Evolutionary conservation across 495 filamentous ascomycete species (phyloP).

Genomic region (Neurospora sp.): DNA sequence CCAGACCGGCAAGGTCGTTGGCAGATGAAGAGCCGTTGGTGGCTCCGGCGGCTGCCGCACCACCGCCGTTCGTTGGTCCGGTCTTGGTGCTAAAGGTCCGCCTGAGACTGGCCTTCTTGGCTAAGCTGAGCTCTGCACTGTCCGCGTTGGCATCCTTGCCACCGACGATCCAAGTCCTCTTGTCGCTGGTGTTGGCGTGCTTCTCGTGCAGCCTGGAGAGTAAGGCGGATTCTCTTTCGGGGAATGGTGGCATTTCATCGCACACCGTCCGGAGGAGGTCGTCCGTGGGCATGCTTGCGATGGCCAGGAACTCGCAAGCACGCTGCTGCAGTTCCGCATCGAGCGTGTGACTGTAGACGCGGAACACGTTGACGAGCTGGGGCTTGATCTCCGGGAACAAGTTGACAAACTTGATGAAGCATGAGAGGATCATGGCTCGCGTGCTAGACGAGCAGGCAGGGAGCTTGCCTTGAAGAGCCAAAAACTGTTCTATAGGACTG

Average conservation of each 20-base stretch:
- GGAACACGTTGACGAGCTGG: slow-evolving; percentile 82
- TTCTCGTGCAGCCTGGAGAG: slow-evolving; percentile 90
- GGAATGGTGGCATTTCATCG: slow-evolving; percentile 99
- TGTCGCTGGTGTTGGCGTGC: slow-evolving; percentile 81
- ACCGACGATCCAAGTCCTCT: slow-evolving; percentile 90
- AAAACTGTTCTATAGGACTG: slow-evolving; percentile 95
- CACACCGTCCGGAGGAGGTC: slow-evolving; percentile 91
- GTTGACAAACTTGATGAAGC: slow-evolving; percentile 96
- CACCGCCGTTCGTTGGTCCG: slow-evolving; percentile 45
- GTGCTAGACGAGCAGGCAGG: slow-evolving; percentile 81
- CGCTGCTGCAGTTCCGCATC: slow-evolving; percentile 94
- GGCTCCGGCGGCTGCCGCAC: slow-evolving; percentile 48
- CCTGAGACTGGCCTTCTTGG: slow-evolving; percentile 72
- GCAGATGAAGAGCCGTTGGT: slow-evolving; percentile 39
- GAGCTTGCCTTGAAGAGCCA: slow-evolving; percentile 87
- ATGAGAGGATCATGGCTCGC: slow-evolving; percentile 85
- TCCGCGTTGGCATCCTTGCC: slow-evolving; percentile 88
- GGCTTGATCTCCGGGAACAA: slow-evolving; percentile 98
- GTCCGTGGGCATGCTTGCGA: slow-evolving; percentile 79
- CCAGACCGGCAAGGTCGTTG: slow-evolving; percentile 69
- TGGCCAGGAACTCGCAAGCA: slow-evolving; percentile 87
- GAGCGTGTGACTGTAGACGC: slow-evolving; percentile 84
- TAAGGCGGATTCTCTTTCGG: slow-evolving; percentile 83
- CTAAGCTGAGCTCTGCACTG: slow-evolving; percentile 66
- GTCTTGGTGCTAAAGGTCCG: slow-evolving; percentile 60